phyloP scores from a whole-genome alignment of 73 alveolate species.

The Paramecium tetraurelia region DNA sequence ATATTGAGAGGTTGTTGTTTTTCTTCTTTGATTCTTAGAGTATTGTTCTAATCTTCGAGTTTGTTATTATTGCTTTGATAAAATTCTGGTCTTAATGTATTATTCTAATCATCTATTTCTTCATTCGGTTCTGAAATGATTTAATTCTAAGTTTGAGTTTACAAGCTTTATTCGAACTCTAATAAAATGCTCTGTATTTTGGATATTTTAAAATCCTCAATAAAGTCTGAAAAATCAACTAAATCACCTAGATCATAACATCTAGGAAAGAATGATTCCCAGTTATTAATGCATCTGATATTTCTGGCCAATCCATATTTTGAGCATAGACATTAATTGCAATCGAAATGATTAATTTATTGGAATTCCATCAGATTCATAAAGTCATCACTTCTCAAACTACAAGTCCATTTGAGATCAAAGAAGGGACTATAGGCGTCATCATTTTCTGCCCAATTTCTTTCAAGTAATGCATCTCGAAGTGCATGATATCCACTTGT shows the following conservation, averaged over 20 bases:
- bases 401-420: constrained; percentile 81
- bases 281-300: constrained; percentile 69
- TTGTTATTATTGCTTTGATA: neutral
- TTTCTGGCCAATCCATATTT: constrained; percentile 78
- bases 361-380: constrained; percentile 71
- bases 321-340: constrained; percentile 77
- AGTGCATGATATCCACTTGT: constrained; percentile 83
- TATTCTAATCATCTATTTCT: neutral
- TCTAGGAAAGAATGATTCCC: constrained; percentile 84
- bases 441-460: constrained; percentile 85
- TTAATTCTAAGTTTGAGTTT: neutral
- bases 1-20: neutral
- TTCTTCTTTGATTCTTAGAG: constrained; percentile 30
- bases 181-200: neutral
- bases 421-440: constrained; percentile 75
- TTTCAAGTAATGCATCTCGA: constrained; percentile 71
- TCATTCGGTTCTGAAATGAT: neutral
- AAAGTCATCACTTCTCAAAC: constrained; percentile 71
- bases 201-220: constrained; percentile 75
- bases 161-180: neutral
- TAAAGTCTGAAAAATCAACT: constrained; percentile 79
- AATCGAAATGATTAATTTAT: constrained; percentile 82
- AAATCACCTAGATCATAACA: constrained; percentile 84
- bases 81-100: neutral
- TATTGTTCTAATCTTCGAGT: neutral